Conservation (phyloP, 176 grass and related monocot species). For the Canna indica region DNA sequence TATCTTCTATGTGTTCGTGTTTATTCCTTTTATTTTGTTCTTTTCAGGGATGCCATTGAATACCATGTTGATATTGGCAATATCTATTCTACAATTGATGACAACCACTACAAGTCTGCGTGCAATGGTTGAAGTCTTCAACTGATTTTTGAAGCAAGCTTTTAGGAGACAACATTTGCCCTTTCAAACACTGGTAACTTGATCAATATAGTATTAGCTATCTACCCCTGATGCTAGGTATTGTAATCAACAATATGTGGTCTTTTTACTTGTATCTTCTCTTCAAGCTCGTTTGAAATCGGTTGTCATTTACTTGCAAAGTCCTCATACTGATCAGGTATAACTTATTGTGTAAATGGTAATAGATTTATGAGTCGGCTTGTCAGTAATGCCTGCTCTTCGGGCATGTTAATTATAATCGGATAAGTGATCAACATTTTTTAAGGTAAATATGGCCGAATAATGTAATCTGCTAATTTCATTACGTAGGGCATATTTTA, state of each 20-base stretch:
- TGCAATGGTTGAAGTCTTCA: conserved; percentile 51
- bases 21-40: conserved; percentile 9
- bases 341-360: no score
- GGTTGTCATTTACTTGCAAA: no score
- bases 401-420: no score
- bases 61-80: conserved; percentile 38
- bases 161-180: not conserved
- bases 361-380: no score
- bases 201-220: not conserved
- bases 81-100: conserved; percentile 82
- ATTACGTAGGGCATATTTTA: no score
- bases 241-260: not conserved
- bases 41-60: conserved; percentile 33
- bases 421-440: no score
- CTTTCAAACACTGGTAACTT: not conserved
- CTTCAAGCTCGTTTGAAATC: no score
- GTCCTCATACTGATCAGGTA: no score
- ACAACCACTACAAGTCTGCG: conserved; percentile 60
- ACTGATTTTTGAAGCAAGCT: not conserved
- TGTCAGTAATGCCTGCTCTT: no score
- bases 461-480: no score
- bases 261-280: no score
- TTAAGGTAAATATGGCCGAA: no score
- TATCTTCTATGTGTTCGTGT: not conserved
- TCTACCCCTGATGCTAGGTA: not conserved